phyloP scores from a whole-genome alignment of 179 eudicot species.

The Sideroxylon spinosum region DNA sequence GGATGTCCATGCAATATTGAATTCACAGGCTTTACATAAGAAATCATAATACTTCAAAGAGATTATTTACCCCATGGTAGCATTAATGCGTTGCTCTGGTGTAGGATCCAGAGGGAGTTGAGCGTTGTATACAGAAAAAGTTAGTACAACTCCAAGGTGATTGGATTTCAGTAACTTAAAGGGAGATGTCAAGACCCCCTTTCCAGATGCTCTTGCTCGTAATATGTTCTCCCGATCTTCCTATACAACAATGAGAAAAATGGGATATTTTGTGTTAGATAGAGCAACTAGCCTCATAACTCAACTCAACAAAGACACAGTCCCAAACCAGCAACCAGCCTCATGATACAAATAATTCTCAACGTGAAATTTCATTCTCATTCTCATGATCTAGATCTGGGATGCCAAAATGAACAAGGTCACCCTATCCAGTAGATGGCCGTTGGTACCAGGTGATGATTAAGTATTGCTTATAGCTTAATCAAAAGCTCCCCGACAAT shows the following conservation, averaged over 20 bases:
- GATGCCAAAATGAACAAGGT: not conserved
- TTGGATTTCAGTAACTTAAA: conserved; percentile 82
- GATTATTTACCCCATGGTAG: conserved; percentile 71
- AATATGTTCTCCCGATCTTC: conserved; percentile 92
- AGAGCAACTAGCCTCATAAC: no score
- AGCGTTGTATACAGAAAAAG: conserved; percentile 74
- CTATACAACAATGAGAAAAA: conserved; percentile 27
- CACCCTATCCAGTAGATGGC: not conserved
- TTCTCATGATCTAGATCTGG: no score
- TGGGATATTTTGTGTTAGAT: not conserved
- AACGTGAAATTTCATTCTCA: no score
- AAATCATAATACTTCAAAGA: not conserved
- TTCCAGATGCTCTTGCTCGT: conserved; percentile 90
- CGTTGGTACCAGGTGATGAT: not conserved
- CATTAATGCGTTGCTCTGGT: conserved; percentile 67
- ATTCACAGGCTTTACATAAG: not conserved
- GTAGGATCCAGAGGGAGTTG: conserved; percentile 66
- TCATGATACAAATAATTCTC: no score
- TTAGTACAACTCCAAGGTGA: conserved; percentile 86
- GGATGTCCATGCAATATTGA: not conserved
- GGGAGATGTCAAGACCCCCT: conserved; percentile 90
- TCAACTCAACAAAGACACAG: no score
- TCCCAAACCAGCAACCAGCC: no score
- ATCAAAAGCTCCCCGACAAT: not conserved
- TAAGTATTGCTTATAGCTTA: not conserved